Evolutionary conservation across 345 rosid species (phyloP).

Genomic region (Murraya paniculata): DNA sequence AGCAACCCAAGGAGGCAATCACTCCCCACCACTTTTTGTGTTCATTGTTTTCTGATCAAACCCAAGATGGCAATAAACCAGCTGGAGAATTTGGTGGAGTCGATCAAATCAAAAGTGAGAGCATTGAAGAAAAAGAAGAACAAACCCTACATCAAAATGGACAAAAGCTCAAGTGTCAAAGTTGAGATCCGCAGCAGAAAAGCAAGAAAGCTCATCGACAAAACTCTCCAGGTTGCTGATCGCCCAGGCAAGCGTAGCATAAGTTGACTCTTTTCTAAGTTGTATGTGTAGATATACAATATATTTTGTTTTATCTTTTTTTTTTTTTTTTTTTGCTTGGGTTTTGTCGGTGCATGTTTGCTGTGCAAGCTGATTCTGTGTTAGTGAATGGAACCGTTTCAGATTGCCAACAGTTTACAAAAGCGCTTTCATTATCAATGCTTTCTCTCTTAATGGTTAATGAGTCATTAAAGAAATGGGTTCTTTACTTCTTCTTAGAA

Average conservation of each 20-base stretch:
- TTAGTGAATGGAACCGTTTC: conserved; percentile 12
- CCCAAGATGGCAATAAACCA: conserved; percentile 52
- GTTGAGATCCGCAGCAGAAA: conserved; percentile 95
- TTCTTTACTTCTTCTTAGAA: too few relatives aligned
- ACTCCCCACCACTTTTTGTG: neutral
- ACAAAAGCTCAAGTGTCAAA: conserved; percentile 87
- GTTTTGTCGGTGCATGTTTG: neutral
- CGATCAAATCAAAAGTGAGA: conserved; percentile 85
- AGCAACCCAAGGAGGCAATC: neutral
- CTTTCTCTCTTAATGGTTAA: neutral
- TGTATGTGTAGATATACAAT: neutral
- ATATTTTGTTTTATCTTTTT: neutral
- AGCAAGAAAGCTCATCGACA: conserved; percentile 67
- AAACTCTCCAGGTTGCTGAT: conserved; percentile 81
- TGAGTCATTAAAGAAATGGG: neutral
- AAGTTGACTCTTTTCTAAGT: conserved; percentile 10
- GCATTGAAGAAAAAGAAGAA: conserved; percentile 48
- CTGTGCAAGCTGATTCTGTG: conserved; percentile 16
- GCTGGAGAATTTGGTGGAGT: conserved; percentile 70
- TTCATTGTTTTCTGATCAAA: neutral
- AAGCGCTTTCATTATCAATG: neutral
- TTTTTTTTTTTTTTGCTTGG: neutral
- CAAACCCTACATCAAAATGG: conserved; percentile 79
- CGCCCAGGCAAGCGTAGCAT: conserved; percentile 60
- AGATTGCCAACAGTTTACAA: neutral